phyloP scores from a whole-genome alignment of 208 protist species.

The Trichomonas vaginalis region DNA sequence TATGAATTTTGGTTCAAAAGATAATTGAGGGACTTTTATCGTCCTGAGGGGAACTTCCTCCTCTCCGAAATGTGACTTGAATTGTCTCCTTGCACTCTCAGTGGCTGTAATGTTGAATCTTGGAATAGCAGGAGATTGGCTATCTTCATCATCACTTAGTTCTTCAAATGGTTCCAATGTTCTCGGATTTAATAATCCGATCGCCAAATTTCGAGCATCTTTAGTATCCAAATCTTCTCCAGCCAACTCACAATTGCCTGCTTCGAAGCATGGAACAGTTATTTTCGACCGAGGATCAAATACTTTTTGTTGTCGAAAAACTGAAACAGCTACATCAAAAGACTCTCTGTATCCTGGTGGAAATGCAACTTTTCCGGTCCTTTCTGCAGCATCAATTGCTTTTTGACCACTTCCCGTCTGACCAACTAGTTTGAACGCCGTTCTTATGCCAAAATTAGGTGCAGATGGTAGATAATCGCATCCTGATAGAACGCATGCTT shows the following conservation, averaged over 20 bases:
- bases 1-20: background rate
- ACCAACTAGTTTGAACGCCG: constrained; percentile 34
- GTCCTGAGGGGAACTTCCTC: background rate
- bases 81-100: background rate
- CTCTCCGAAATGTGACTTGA: background rate
- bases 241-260: background rate
- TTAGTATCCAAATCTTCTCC: background rate
- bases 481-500: constrained; percentile 72
- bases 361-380: background rate
- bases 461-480: constrained; percentile 84
- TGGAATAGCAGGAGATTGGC: background rate
- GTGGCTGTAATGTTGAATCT: background rate
- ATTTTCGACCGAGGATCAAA: background rate
- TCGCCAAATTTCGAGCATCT: background rate
- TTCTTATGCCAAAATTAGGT: constrained; percentile 69
- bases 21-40: background rate
- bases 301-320: background rate
- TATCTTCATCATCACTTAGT: background rate
- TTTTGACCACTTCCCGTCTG: background rate
- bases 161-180: background rate
- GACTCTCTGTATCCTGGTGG: background rate
- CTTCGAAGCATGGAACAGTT: background rate
- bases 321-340: background rate
- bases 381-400: background rate
- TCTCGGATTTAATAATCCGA: background rate